These are phyloP conservation scores for Crataegus laevigata DNA, from an alignment of 306 rosid genomes.

Conservation along the genomic window DNA sequence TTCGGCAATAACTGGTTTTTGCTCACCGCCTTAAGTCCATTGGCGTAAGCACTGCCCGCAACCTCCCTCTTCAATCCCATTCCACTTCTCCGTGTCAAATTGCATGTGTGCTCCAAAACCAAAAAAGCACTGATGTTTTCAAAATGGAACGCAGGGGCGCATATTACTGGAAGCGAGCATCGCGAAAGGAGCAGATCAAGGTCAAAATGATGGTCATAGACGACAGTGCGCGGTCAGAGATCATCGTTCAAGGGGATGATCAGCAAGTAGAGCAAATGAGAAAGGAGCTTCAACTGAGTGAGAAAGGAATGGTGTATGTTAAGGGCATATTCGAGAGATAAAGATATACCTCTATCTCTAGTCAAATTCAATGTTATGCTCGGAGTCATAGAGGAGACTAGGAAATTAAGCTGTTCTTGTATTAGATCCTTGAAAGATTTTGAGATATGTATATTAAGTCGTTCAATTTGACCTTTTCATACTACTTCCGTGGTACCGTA, in stretches of 20 bases:
- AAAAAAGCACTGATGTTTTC: background rate
- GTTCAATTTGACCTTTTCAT: background rate
- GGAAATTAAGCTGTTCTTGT: background rate
- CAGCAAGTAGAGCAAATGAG: constrained; percentile 84
- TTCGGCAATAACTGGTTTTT: constrained; percentile 85
- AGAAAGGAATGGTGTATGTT: constrained; percentile 80
- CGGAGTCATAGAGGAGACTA: background rate
- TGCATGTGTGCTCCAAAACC: background rate
- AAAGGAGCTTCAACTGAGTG: constrained; percentile 62
- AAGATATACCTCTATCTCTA: background rate
- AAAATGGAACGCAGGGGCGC: constrained; percentile 48
- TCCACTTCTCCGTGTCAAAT: background rate
- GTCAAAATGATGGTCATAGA: constrained; percentile 58
- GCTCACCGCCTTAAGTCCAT: constrained; percentile 71
- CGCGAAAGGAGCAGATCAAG: constrained; percentile 78
- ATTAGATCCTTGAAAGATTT: background rate
- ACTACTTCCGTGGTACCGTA: too few species aligned
- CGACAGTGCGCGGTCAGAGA: constrained; percentile 47
- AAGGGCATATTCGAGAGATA: constrained; percentile 57
- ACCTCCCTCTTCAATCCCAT: background rate
- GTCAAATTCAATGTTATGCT: too few species aligned
- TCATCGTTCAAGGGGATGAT: constrained; percentile 76
- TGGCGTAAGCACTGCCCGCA: constrained; percentile 56
- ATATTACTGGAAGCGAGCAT: constrained; percentile 70
- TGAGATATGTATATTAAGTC: background rate